Base-by-base conservation (phyloP, 2,329 filamentous ascomycete species). In the Camptophora hylomeconis region DNA sequence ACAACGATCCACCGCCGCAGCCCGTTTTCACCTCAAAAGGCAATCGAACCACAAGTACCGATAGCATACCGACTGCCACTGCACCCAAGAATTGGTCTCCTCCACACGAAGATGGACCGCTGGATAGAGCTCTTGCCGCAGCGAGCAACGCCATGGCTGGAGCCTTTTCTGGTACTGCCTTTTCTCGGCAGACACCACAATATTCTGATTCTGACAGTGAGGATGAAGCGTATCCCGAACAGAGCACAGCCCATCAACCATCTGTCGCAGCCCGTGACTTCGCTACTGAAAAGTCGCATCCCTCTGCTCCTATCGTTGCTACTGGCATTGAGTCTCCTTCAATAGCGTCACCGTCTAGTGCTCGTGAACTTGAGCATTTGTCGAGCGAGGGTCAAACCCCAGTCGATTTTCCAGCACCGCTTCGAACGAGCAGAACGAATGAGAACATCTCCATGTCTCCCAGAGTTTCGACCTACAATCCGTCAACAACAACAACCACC, bases 61-160 rank as follows among this genome's bases (percentile, higher is more conserved):
- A 41, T 9, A 42, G 38, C 24, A 32, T 42, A 12, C 41, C 41
- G 3, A 41, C 40, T 6, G 41, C 41, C 5, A 35, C 20, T 17
- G 35, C 38, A 17, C 38, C 41, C 4, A 14, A 14, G 4, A 27
- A 33, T 20, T 11, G 15, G 16, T 13, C 26, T 19, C 17, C 26
- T 21, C 24, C 33, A 15, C 23, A 33, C 17, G 23, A 29, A 11
- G 26, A 28, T 24, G 29, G 35, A 9, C 11, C 36, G 7, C 37
- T 31, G 15, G 26, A 32, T 16, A 38, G 29, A 17, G 43, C 58
- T n/a, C 48, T 65, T 30, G 49, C 52, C 18, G 53, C 60, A 12
- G 52, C 60, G 20, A 64, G 63, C 17, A 55, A 50, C 33, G 60
- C 64, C 12, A 54, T 67, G 25, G 63, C 55, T 20, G 57, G 61